Percentiles rank a stretch among this genome's conserved stretches.
These are phyloP conservation scores for Peronosclerospora sorghi DNA, from an alignment of 352 stramenopile genomes.

Conservation along the genomic window DNA sequence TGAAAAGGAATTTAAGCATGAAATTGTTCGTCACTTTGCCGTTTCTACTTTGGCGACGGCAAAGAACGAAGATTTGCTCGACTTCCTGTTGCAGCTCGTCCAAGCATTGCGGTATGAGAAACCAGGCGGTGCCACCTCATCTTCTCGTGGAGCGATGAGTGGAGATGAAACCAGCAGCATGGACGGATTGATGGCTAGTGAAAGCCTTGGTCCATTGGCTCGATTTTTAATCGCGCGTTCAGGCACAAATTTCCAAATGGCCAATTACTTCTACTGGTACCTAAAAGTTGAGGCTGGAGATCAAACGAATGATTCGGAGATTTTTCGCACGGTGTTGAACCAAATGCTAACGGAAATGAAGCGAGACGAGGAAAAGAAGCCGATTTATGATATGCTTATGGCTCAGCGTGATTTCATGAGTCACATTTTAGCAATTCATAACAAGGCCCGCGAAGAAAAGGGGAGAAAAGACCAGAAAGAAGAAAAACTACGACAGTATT, in stretches of 20 bases:
- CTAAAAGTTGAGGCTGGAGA: conserved; percentile 72
- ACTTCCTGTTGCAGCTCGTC: conserved; percentile 97
- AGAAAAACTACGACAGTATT: conserved; percentile 81
- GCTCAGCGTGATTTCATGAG: conserved; percentile 91
- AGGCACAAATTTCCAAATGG: conserved; percentile 89
- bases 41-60: conserved; percentile 91
- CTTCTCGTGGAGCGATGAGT: conserved; percentile 26
- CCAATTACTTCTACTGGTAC: conserved; percentile 98
- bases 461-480: conserved; percentile 96
- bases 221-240: conserved; percentile 92
- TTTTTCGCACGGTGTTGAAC: conserved; percentile 69
- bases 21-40: conserved; percentile 91
- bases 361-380: conserved; percentile 80
- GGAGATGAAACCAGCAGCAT: conserved; percentile 33
- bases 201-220: conserved; percentile 72
- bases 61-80: conserved; percentile 94
- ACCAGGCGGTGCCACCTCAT: conserved; percentile 17
- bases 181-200: conserved; percentile 29
- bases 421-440: conserved; percentile 88
- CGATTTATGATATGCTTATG: conserved; percentile 87
- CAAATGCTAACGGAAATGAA: conserved; percentile 93
- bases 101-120: conserved; percentile 93
- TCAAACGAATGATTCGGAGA: conserved; percentile 56
- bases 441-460: conserved; percentile 85
- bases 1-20: conserved; percentile 83